Conservation (phyloP, 495 filamentous ascomycete genomes). For the Melanomma pulvis-pyrius region DNA sequence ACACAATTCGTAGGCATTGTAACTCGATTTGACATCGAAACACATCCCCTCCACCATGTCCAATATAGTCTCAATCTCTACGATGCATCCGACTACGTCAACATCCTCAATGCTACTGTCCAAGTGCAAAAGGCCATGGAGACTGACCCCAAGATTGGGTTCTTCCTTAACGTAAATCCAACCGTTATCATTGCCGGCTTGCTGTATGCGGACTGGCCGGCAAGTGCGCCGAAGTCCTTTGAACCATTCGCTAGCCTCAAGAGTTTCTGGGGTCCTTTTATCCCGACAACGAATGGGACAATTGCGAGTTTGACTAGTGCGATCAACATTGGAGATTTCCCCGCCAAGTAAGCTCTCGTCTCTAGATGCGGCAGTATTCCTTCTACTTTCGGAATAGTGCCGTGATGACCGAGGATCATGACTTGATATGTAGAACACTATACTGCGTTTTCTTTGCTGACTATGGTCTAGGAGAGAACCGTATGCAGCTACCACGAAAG, state of each 20-base stretch:
- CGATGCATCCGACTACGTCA: background rate
- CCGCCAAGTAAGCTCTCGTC: slow-evolving; percentile 3
- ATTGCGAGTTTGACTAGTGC: slow-evolving; percentile 6
- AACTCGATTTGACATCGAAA: slow-evolving; percentile 18
- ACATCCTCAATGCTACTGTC: slow-evolving; percentile 12
- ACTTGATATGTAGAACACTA: background rate
- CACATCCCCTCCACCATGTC: slow-evolving; percentile 10
- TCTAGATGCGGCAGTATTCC: background rate
- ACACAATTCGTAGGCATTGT: slow-evolving; percentile 11
- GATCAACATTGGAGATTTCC: slow-evolving; percentile 6
- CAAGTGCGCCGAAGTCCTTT: slow-evolving; percentile 6
- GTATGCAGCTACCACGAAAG: slow-evolving; percentile 7
- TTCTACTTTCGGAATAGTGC: too few species aligned
- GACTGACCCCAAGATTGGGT: slow-evolving; percentile 15
- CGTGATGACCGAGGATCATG: background rate
- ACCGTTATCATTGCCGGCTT: slow-evolving; percentile 8
- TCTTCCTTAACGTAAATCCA: slow-evolving; percentile 21
- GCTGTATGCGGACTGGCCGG: slow-evolving; percentile 15
- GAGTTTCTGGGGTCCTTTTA: background rate
- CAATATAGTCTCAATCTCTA: slow-evolving; percentile 10
- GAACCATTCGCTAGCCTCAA: slow-evolving; percentile 10
- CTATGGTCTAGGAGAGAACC: slow-evolving; percentile 6
- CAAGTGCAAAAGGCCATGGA: slow-evolving; percentile 19
- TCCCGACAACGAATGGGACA: slow-evolving; percentile 18
- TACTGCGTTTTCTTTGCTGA: too few species aligned